Evolutionary conservation across 2,329 filamentous ascomycete genomes (phyloP), one percentile per base, ranked within the genome.

Genomic region (Claviceps pusilla): DNA sequence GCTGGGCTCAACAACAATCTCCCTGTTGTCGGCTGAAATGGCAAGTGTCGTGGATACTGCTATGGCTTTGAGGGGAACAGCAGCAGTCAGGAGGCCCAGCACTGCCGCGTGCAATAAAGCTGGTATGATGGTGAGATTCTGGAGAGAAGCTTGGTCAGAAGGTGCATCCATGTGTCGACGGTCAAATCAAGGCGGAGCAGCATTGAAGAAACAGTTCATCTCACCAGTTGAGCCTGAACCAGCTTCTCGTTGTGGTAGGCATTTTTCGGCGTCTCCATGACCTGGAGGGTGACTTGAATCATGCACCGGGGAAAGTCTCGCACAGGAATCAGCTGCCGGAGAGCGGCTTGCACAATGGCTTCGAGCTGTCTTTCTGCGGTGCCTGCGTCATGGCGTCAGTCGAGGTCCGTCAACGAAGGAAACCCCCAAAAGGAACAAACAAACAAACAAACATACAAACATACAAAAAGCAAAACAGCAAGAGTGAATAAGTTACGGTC

Each of bases 361-460:
- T 96, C 90, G 29, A 95, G 80, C 69, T 95, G 88, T 61, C 89
- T 79, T 69, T 90, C 86, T 58, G 84, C 79, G 19, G 86, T 85
- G 54, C 80, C 82, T 82, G 62, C 19, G 16, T 39, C 19, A 37
- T 48, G 46, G 14, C 5, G 43, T 51, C 4, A 52, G 51, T 39
- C 43, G n/a, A 19, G 10, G n/a, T 29, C 6, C 39, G n/a, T 28
- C 14, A 3, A 4, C 14, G 12, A n/a, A 7, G 12, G 14, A 37
- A 19, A 4, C 24, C 24, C 24, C 24, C 24, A 35, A 7, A 10
- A 28, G 10, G 19, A 45, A 28, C 11, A 29, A 16, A 7, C 5
- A 24, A 16, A 28, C 3, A 2, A 31, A 3, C 7, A 14, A 24
- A 31, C 19, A 19, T 10, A 31, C 28, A 31, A 45, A 28, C 11